phyloP scores from a whole-genome alignment of 2,329 filamentous ascomycete genomes.

The Ceratocystis cubensis region DNA sequence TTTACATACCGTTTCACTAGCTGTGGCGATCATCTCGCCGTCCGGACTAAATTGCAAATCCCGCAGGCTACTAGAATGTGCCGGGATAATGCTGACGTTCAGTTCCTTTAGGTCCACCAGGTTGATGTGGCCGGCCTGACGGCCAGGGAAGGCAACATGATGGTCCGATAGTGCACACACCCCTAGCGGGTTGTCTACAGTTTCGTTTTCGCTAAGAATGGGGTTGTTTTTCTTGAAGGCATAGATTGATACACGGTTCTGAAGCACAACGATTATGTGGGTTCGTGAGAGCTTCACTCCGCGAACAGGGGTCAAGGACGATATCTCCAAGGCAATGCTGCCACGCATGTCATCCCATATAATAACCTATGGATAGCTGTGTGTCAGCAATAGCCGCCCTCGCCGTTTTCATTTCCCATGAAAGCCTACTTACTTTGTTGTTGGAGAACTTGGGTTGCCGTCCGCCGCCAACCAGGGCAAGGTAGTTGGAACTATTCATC shows the following conservation, averaged over 20 bases:
- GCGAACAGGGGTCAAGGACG: conserved; percentile 67
- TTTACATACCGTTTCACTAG: conserved; percentile 53
- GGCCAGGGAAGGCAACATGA: conserved; percentile 72
- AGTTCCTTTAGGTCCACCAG: conserved; percentile 64
- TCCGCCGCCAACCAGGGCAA: conserved; percentile 82
- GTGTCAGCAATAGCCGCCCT: not conserved
- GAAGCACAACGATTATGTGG: conserved; percentile 66
- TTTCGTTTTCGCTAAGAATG: conserved; percentile 66
- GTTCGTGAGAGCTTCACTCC: conserved; percentile 65
- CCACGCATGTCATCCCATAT: conserved; percentile 85
- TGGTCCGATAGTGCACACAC: conserved; percentile 65
- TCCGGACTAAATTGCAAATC: conserved; percentile 70
- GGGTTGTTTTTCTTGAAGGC: conserved; percentile 60
- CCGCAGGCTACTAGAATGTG: conserved; percentile 66
- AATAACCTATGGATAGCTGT: conserved; percentile 43
- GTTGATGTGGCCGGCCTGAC: conserved; percentile 77
- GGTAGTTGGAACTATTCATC: conserved; percentile 74
- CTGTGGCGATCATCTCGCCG: conserved; percentile 72
- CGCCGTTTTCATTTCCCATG: not conserved
- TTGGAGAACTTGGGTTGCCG: conserved; percentile 72
- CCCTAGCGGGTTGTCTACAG: conserved; percentile 69
- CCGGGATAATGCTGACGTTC: conserved; percentile 86
- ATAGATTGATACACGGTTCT: conserved; percentile 73
- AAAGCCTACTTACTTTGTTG: conserved; percentile 51
- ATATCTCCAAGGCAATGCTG: conserved; percentile 60